These are phyloP conservation scores for Cichorium intybus DNA, from an alignment of 140 eudicot genomes.

Conservation along the genomic window DNA sequence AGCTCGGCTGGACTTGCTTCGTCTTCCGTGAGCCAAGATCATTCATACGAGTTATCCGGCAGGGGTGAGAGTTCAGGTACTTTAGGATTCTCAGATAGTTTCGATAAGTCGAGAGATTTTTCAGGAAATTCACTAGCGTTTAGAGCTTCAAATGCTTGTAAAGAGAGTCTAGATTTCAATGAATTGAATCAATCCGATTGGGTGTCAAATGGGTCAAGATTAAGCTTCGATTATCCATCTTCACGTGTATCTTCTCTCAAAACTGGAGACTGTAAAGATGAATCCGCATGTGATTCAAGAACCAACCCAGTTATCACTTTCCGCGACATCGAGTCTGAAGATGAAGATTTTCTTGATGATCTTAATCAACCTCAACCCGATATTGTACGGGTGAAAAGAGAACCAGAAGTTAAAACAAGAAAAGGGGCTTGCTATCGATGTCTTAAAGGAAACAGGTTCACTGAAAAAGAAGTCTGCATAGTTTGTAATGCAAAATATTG, in stretches of 20 bases:
- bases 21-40: slow-evolving; percentile 45
- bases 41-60: slow-evolving; percentile 51
- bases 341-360: slow-evolving; percentile 46
- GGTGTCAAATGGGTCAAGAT: slow-evolving; percentile 62
- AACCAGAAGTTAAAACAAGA: slow-evolving; percentile 55
- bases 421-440: slow-evolving; percentile 95
- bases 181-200: slow-evolving; percentile 61
- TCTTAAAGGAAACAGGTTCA: slow-evolving; percentile 74
- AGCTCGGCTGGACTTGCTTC: slow-evolving; percentile 49
- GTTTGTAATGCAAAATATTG: slow-evolving; percentile 98
- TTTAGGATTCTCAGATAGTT: slow-evolving; percentile 72
- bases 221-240: slow-evolving; percentile 79
- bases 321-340: slow-evolving; percentile 64
- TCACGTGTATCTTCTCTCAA: slow-evolving; percentile 59
- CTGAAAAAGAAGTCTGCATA: slow-evolving; percentile 91
- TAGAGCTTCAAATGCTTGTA: slow-evolving; percentile 43
- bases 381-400: slow-evolving; percentile 43
- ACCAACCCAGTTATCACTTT: slow-evolving; percentile 51
- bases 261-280: slow-evolving; percentile 44
- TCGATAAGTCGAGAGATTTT: slow-evolving; percentile 64
- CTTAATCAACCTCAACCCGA: slow-evolving; percentile 32
- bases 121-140: slow-evolving; percentile 47
- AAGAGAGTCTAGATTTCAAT: slow-evolving; percentile 52
- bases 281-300: slow-evolving; percentile 44
- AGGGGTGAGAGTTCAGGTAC: slow-evolving; percentile 71